phyloP scores from a whole-genome alignment of 2,329 filamentous ascomycete genomes.

The Polytolypa hystricis region DNA sequence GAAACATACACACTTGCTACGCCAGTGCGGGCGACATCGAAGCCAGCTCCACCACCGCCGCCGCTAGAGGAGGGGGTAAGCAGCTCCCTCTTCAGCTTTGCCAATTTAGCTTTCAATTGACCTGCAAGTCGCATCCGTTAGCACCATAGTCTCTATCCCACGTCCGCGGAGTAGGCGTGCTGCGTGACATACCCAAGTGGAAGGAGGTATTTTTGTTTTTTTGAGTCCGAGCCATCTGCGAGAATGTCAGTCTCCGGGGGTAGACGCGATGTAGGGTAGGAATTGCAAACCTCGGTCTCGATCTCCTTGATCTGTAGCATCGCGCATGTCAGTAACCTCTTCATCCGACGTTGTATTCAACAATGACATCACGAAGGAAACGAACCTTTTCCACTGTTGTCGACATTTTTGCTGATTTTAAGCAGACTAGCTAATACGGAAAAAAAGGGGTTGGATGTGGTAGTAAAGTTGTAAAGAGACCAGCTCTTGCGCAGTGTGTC shows the following conservation, averaged over 20 bases:
- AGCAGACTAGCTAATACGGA: not conserved
- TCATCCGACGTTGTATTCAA: too few species aligned
- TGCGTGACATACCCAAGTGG: conserved; percentile 55
- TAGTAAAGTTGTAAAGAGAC: not conserved
- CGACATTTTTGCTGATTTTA: conserved; percentile 51
- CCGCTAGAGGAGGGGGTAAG: conserved; percentile 70
- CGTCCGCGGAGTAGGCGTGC: not conserved
- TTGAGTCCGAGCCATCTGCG: conserved; percentile 85
- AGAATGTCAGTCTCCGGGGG: conserved; percentile 13
- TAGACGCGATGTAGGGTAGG: not conserved
- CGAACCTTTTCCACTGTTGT: conserved; percentile 92
- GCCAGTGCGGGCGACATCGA: conserved; percentile 95
- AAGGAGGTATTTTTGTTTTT: conserved; percentile 95
- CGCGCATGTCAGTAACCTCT: conserved; percentile 23
- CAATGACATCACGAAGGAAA: conserved; percentile 8
- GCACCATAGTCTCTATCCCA: conserved; percentile 5
- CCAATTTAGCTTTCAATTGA: conserved; percentile 94
- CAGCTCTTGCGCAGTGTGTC: not conserved
- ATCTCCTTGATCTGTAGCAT: conserved; percentile 75
- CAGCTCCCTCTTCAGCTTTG: conserved; percentile 93
- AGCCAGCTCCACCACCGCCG: conserved; percentile 76
- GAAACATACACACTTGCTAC: conserved; percentile 68
- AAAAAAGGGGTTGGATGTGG: not conserved
- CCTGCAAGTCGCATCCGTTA: conserved; percentile 27
- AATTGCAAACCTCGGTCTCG: conserved; percentile 69